A percentile compares a stretch with the other conserved stretches of the same genome.
Conservation (phyloP, 2,329 filamentous ascomycete genomes). For the Exophiala bonariae region DNA sequence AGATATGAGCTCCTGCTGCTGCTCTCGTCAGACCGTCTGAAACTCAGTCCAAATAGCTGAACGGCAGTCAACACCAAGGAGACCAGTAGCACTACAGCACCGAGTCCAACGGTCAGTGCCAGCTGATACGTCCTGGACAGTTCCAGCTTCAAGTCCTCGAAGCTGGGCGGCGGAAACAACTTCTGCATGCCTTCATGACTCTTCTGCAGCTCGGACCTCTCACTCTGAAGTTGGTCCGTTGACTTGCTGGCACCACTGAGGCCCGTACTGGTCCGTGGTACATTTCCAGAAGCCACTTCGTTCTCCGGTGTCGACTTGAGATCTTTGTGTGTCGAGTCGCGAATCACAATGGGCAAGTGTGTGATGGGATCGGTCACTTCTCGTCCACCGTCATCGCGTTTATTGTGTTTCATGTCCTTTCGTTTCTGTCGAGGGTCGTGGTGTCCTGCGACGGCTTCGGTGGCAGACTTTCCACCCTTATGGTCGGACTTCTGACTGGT, state of each 20-base stretch:
- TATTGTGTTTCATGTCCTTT: slow-evolving; percentile 51
- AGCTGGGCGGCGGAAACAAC: slow-evolving; percentile 56
- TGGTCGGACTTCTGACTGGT: neutral
- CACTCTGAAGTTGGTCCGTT: slow-evolving; percentile 42
- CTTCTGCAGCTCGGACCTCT: slow-evolving; percentile 42
- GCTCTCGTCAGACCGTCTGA: slow-evolving; percentile 4
- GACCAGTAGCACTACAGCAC: slow-evolving; percentile 25
- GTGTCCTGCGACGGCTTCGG: slow-evolving; percentile 23
- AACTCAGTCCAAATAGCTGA: slow-evolving; percentile 7
- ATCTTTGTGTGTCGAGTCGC: slow-evolving; percentile 67
- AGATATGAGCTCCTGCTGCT: slow-evolving; percentile 6
- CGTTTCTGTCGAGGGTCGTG: slow-evolving; percentile 47
- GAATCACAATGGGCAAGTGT: slow-evolving; percentile 66
- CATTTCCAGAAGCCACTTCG: slow-evolving; percentile 40
- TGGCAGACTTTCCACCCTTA: slow-evolving; percentile 19
- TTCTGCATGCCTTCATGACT: slow-evolving; percentile 48
- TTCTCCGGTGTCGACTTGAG: slow-evolving; percentile 52
- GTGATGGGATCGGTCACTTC: slow-evolving; percentile 73
- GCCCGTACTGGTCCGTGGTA: slow-evolving; percentile 45
- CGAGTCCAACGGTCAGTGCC: slow-evolving; percentile 41
- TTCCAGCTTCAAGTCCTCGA: slow-evolving; percentile 45
- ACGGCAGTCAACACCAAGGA: slow-evolving; percentile 12
- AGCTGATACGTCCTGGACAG: slow-evolving; percentile 46
- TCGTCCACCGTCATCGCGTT: slow-evolving; percentile 49
- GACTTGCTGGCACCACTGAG: slow-evolving; percentile 46